Conservation (phyloP, 257 asterid genomes). For the Solanum chiquidenum region DNA sequence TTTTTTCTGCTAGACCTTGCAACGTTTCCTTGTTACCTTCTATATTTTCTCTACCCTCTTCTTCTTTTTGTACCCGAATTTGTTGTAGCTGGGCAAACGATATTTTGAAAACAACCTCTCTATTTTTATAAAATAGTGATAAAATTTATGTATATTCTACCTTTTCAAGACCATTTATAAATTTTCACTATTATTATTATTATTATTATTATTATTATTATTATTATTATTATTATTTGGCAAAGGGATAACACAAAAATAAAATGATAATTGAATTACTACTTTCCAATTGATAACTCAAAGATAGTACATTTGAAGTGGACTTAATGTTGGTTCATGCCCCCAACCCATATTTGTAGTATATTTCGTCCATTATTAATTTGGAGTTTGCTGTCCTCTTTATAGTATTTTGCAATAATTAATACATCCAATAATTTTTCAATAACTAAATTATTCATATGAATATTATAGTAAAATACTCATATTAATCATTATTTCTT, state of each 20-base stretch:
- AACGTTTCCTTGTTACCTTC: not conserved
- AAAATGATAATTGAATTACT: not conserved
- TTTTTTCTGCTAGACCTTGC: not conserved
- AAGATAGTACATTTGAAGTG: not conserved
- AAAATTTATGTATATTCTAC: not conserved
- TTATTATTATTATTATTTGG: not conserved
- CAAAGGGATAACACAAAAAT: not conserved
- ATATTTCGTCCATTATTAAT: not conserved
- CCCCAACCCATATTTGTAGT: not conserved
- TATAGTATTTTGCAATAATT: not conserved
- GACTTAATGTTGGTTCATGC: not conserved
- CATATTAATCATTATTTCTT: not conserved
- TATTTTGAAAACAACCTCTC: too few relatives aligned
- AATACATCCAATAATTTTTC: not conserved
- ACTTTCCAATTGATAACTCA: not conserved
- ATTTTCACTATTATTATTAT: too few relatives aligned
- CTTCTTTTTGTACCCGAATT: too few relatives aligned
- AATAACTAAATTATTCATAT: not conserved
- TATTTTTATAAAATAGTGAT: accelerated
- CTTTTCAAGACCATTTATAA: too few relatives aligned
- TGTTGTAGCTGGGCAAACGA: too few relatives aligned
- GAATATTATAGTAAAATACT: too few relatives aligned
- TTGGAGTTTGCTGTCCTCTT: not conserved
- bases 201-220: too few relatives aligned
- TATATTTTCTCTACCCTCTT: not conserved